Evolutionary conservation across 768 basidiomycete species (phyloP), one percentile per base, ranked within the genome.

Genomic region (Suillus sp.): DNA sequence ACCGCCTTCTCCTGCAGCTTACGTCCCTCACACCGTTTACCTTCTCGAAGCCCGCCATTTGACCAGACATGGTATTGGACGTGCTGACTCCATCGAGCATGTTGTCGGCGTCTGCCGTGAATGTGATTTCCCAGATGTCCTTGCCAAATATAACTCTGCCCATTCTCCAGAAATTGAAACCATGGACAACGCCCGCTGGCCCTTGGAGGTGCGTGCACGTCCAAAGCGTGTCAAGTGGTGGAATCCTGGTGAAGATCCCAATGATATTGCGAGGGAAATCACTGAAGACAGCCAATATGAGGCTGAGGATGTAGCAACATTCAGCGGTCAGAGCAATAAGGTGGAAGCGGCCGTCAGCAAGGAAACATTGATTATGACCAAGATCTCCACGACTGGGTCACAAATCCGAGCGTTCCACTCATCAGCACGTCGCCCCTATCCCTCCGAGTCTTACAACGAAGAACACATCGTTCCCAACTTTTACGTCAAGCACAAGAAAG

Each of bases 171-270:
- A 62, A 3, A 18, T 68, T 20, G 67, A 74, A 59, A 47, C 65
- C 50, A 78, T 80, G 75, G 78, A 78, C 62, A 78, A 78, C 30
- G 79, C 80, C 3, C 70, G 71, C 27, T 80, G 80, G 78, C 78
- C 79, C 0, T 75, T 69, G 71, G 54, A 66, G 0, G 55, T 59
- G 2, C 59, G 50, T 64, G 72, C 67, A 61, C 56, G 38, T 35
- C 37, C 30, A 2, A 66, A 61, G 50, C 62, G 38, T 7, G 59
- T 62, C n/a, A 65, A 62, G 30, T 79, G 78, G 76, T 77, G 75
- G 77, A 66, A 65, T 7, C 51, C 62, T 30, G 62, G 40, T 16
- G 73, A 72, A 59, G 69, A 75, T 18, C 68, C 65, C 4, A 18
- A 62, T 22, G 61, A 66, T 5, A 68, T 75, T 14, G 38, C 69